A percentile compares a stretch with the other conserved stretches of the same genome.
Evolutionary conservation across 352 stramenopile species (phyloP).

Genomic region (Phytophthora fragariae): DNA sequence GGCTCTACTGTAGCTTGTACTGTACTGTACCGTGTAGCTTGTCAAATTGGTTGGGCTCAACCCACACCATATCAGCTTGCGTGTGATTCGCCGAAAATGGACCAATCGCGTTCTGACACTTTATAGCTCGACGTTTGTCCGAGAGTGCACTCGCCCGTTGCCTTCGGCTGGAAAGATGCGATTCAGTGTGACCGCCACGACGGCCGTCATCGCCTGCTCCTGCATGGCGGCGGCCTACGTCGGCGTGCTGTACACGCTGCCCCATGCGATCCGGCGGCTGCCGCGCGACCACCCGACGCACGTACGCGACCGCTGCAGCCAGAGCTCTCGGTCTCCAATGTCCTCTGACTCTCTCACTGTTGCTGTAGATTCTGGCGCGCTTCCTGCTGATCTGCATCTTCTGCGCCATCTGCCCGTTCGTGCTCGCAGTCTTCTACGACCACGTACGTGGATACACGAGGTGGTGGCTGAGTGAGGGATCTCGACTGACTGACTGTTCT

Average conservation of each 20-base stretch:
- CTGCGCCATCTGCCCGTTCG: conserved; percentile 83
- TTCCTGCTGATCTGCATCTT: conserved; percentile 92
- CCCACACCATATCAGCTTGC: neutral
- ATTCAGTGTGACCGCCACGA: conserved; percentile 75
- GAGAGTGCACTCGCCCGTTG: neutral
- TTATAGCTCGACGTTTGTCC: conserved; percentile 26
- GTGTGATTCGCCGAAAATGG: conserved; percentile 34
- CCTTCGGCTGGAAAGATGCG: conserved; percentile 59
- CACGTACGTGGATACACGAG: conserved; percentile 46
- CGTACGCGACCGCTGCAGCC: conserved; percentile 38
- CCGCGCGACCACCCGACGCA: conserved; percentile 88
- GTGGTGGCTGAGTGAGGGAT: neutral
- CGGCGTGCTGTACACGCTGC: conserved; percentile 87
- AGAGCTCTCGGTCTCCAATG: neutral
- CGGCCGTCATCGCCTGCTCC: conserved; percentile 79
- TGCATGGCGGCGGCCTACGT: conserved; percentile 87
- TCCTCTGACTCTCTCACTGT: conserved; percentile 1
- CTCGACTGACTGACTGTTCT: neutral
- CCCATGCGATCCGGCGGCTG: conserved; percentile 72
- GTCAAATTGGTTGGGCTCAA: conserved; percentile 36
- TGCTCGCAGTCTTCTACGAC: conserved; percentile 85
- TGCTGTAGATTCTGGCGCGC: conserved; percentile 78
- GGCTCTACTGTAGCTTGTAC: conserved; percentile 1
- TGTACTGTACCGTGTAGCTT: conserved; percentile 7
- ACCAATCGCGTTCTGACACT: conserved; percentile 51